Evolutionary conservation across 768 basidiomycete species (phyloP), one percentile per base, ranked within the genome.

Genomic region (Gyrodon lividus): DNA sequence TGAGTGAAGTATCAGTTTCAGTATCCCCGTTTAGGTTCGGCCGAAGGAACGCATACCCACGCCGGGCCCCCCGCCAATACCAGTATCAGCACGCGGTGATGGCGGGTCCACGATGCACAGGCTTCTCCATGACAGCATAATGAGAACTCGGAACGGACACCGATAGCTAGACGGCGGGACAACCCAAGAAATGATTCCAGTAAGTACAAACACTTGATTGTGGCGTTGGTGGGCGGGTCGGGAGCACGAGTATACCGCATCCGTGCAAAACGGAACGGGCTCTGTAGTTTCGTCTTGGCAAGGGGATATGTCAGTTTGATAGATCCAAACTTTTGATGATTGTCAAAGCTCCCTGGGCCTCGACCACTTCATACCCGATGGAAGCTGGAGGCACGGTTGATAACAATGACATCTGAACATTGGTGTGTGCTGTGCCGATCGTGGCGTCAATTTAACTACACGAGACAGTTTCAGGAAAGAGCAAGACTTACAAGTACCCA

Each of bases 241-340:
- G n/a, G n/a, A n/a, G n/a, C n/a, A n/a, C n/a, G n/a, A n/a, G n/a
- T n/a, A 20, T 26, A 26, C 24, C 2, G 24, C 24, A 56, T 62
- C 63, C 62, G 57, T 65, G 40, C 7, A 14, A 14, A 24, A 44
- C 50, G 37, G 40, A 31, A 23, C 24, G 8, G 5, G 24, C 24
- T 41, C 40, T n/a, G 23, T 24, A 3, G 40, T 16, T 14, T 24
- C 38, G 38, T 40, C 20, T 40, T 20, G 7, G 8, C 3, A 22
- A 22, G 16, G 39, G 10, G 8, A 8, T 4, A 26, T 4, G 5
- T 7, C 26, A 28, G 26, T 28, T 28, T 28, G 10, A 8, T 5
- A 28, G 28, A 9, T 28, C 5, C 28, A 28, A 22, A 42, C 10
- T 6, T 42, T n/a, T 13, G n/a, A 6, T 6, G 41, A 20, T 6